phyloP scores from a whole-genome alignment of 352 stramenopile species.

The Peronospora farinosa region DNA sequence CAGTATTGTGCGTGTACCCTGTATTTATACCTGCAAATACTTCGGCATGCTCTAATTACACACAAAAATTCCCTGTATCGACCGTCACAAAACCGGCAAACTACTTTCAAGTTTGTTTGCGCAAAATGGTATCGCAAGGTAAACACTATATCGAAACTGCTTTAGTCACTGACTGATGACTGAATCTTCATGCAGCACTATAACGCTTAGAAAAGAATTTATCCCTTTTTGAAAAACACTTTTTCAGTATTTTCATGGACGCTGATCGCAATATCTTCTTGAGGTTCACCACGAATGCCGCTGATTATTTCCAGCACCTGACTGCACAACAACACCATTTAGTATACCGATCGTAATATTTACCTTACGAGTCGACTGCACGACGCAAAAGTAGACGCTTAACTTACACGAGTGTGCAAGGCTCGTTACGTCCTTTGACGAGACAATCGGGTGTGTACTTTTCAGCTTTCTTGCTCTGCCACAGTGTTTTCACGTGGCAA shows the following conservation, averaged over 20 bases:
- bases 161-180: too few species aligned
- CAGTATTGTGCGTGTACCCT: too few species aligned
- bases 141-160: too few species aligned
- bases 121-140: too few species aligned
- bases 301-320: conserved; percentile 84
- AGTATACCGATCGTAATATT: neutral
- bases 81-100: too few species aligned
- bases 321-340: conserved; percentile 28
- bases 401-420: conserved; percentile 92
- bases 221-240: conserved; percentile 52
- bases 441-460: conserved; percentile 82
- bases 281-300: conserved; percentile 46
- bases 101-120: too few species aligned
- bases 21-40: too few species aligned
- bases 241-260: conserved; percentile 56
- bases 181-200: neutral
- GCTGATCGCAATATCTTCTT: conserved; percentile 36
- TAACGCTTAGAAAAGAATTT: neutral
- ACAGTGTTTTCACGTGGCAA: conserved; percentile 83
- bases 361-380: neutral
- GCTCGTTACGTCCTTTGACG: conserved; percentile 95
- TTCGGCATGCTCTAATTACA: too few species aligned
- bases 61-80: too few species aligned
- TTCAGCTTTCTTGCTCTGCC: conserved; percentile 89
- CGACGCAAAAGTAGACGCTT: neutral